These are phyloP conservation scores for Senecio squalidus DNA, from an alignment of 140 eudicot genomes.

Conservation along the genomic window DNA sequence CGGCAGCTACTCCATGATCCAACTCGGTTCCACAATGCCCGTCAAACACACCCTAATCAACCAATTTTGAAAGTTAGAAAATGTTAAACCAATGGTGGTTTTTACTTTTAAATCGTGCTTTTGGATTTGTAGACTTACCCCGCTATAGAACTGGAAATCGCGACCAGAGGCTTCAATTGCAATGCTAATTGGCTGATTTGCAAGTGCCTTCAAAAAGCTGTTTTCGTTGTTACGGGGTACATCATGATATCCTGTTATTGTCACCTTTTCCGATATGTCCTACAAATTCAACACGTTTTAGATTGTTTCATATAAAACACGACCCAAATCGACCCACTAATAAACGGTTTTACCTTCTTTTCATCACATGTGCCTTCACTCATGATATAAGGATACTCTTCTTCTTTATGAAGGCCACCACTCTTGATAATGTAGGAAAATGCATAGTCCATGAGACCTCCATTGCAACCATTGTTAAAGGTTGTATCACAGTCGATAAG, in stretches of 20 bases:
- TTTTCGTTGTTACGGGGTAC: slow-evolving; percentile 75
- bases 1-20: slow-evolving; percentile 96
- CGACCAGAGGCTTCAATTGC: slow-evolving; percentile 95
- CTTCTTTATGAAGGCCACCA: slow-evolving; percentile 87
- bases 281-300: slow-evolving; percentile 19
- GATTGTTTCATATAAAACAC: too few species aligned
- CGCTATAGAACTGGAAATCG: slow-evolving; percentile 91
- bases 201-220: slow-evolving; percentile 87
- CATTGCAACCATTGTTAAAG: slow-evolving; percentile 62
- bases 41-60: slow-evolving; percentile 77
- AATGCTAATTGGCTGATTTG: slow-evolving; percentile 86
- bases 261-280: slow-evolving; percentile 67
- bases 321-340: too few species aligned
- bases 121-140: slow-evolving; percentile 43
- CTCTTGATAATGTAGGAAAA: slow-evolving; percentile 37
- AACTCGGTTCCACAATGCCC: slow-evolving; percentile 88
- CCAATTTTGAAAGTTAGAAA: slow-evolving; percentile 1
- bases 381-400: slow-evolving; percentile 94
- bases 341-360: slow-evolving; percentile 76
- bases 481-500: slow-evolving; percentile 52
- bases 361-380: slow-evolving; percentile 95
- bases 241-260: slow-evolving; percentile 84
- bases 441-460: slow-evolving; percentile 67
- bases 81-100: neutral
- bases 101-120: neutral